Evolutionary conservation across 768 basidiomycete genomes (phyloP).

Genomic region (Boletus sp.): DNA sequence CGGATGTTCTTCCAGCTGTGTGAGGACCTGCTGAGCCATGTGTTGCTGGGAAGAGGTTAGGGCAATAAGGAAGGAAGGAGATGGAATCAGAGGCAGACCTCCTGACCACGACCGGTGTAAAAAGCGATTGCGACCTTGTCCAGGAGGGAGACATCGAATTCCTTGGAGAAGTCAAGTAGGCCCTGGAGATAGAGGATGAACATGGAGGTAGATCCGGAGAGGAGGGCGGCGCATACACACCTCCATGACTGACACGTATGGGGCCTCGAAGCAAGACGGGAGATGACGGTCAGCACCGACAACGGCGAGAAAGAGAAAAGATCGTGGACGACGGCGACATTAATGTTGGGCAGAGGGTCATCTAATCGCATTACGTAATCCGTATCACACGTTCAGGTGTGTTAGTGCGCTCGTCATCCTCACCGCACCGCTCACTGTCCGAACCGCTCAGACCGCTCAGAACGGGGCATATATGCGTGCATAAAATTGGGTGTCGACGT

Average conservation of each 20-base stretch:
- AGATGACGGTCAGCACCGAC: slow-evolving; percentile 3
- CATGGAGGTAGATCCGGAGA: background rate
- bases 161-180: slow-evolving; percentile 89
- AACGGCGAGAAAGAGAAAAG: slow-evolving; percentile 11
- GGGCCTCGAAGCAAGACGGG: slow-evolving; percentile 3
- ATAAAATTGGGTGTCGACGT: background rate
- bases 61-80: background rate
- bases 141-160: slow-evolving; percentile 89
- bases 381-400: slow-evolving; percentile 21
- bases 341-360: slow-evolving; percentile 35
- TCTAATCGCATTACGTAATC: slow-evolving; percentile 36
- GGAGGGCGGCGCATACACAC: slow-evolving; percentile 17
- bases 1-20: slow-evolving; percentile 93
- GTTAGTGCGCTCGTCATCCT: background rate
- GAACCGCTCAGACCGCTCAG: background rate
- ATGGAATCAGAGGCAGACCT: slow-evolving; percentile 50
- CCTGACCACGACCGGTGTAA: slow-evolving; percentile 78
- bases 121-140: slow-evolving; percentile 93
- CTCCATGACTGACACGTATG: slow-evolving; percentile 35
- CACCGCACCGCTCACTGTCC: background rate
- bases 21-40: slow-evolving; percentile 89
- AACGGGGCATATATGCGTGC: background rate
- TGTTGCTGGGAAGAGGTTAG: slow-evolving; percentile 65
- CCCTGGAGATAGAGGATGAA: slow-evolving; percentile 43
- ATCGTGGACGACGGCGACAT: slow-evolving; percentile 18